These are phyloP conservation scores for Aureobasidium vineae DNA, from an alignment of 2,329 filamentous ascomycete genomes.

Conservation along the genomic window DNA sequence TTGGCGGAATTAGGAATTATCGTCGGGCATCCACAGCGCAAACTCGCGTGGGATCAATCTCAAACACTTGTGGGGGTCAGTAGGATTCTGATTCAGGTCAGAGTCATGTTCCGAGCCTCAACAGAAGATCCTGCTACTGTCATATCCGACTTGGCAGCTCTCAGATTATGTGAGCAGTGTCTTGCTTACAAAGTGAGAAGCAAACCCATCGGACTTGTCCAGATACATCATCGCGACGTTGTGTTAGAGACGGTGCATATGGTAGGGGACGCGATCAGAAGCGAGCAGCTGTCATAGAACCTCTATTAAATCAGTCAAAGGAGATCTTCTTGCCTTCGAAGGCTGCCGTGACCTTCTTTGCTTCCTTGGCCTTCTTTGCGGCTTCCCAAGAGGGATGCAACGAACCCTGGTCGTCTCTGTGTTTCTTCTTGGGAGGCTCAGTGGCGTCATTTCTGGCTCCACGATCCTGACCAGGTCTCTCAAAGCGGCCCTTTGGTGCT, in stretches of 20 bases:
- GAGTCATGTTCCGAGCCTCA: constrained; percentile 2
- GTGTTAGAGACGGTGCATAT: too few species aligned
- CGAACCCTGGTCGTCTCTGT: constrained; percentile 51
- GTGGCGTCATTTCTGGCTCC: constrained; percentile 30
- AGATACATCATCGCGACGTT: neutral
- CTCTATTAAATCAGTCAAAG: constrained; percentile 52
- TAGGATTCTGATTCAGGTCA: constrained; percentile 5
- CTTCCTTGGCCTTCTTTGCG: constrained; percentile 59
- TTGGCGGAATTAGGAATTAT: neutral
- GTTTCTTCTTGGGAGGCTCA: constrained; percentile 35
- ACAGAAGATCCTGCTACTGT: constrained; percentile 1
- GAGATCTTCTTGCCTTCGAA: constrained; percentile 62
- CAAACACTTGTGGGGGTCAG: neutral
- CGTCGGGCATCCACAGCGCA: neutral
- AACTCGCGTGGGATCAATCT: neutral
- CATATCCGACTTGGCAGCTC: constrained; percentile 12
- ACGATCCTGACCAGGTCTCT: constrained; percentile 30
- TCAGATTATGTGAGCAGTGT: constrained; percentile 18
- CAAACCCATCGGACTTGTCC: neutral
- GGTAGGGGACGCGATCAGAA: neutral
- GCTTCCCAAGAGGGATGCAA: constrained; percentile 66
- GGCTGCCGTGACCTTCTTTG: constrained; percentile 46
- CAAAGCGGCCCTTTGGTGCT: constrained; percentile 31
- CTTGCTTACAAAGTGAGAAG: constrained; percentile 21
- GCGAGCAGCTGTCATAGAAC: neutral